Evolutionary conservation across 805 yeast species (phyloP).

Genomic region (Kuraishia capsulata): DNA sequence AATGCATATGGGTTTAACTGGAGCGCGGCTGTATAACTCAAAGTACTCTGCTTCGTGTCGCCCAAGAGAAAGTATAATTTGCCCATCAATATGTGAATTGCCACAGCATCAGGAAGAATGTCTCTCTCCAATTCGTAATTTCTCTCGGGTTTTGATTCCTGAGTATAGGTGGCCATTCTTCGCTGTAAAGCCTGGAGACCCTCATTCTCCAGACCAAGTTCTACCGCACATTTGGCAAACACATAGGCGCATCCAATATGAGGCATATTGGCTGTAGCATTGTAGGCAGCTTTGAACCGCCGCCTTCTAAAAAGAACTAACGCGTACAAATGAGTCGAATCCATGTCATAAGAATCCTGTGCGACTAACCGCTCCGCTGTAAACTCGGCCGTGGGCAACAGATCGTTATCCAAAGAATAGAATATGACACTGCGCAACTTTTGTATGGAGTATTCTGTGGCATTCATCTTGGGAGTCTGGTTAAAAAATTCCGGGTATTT

Average conservation of each 20-base stretch:
- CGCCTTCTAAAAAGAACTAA: slow-evolving; percentile 51
- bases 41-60: slow-evolving; percentile 54
- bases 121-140: slow-evolving; percentile 28
- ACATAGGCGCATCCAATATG: slow-evolving; percentile 74
- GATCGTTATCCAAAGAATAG: slow-evolving; percentile 64
- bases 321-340: slow-evolving; percentile 62
- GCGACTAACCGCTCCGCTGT: slow-evolving; percentile 77
- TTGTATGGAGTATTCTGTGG: slow-evolving; percentile 1
- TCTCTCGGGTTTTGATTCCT: slow-evolving; percentile 4
- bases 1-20: slow-evolving; percentile 72
- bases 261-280: slow-evolving; percentile 28
- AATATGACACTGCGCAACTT: slow-evolving; percentile 30
- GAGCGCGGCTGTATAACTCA: slow-evolving; percentile 61
- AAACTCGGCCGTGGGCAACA: slow-evolving; percentile 71
- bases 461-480: not conserved
- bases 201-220: slow-evolving; percentile 44
- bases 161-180: slow-evolving; percentile 13
- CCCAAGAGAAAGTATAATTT: slow-evolving; percentile 51
- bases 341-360: slow-evolving; percentile 41
- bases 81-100: slow-evolving; percentile 61
- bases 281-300: slow-evolving; percentile 55
- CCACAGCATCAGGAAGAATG: slow-evolving; percentile 56
- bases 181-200: slow-evolving; percentile 47
- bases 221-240: slow-evolving; percentile 59
- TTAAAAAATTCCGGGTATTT: too few species aligned